These are phyloP conservation scores for Trichoderma brevicompactum DNA, from an alignment of 2,329 filamentous ascomycete genomes.

Conservation along the genomic window DNA sequence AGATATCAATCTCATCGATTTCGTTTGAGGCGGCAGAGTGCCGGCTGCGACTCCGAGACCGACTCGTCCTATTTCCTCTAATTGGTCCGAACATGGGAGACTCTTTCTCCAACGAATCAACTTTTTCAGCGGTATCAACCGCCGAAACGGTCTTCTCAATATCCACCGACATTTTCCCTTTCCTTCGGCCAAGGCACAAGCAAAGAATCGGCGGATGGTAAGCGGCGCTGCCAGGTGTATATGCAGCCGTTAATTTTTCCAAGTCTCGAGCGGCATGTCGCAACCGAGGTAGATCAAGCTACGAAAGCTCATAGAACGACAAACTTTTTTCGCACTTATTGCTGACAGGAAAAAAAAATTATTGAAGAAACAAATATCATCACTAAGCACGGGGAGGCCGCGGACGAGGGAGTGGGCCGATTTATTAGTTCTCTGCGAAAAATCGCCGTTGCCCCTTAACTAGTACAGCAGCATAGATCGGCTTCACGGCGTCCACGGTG, in stretches of 20 bases:
- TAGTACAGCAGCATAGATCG: neutral
- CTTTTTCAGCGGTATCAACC: neutral
- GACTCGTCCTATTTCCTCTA: neutral
- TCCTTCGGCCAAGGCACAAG: neutral
- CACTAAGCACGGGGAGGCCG: neutral
- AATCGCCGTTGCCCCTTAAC: constrained; percentile 2
- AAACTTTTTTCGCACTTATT: neutral
- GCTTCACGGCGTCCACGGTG: neutral
- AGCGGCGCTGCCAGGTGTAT: neutral
- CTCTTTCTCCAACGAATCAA: neutral
- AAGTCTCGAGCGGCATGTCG: neutral
- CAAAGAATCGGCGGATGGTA: neutral
- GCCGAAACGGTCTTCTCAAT: neutral
- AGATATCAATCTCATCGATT: constrained; percentile 37
- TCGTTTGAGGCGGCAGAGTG: constrained; percentile 14
- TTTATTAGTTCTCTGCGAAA: neutral
- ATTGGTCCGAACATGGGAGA: constrained; percentile 1
- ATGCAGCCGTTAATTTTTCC: neutral
- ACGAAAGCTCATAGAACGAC: neutral
- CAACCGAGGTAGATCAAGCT: neutral
- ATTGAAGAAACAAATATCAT: neutral
- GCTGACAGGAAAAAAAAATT: neutral
- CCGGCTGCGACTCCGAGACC: constrained; percentile 20
- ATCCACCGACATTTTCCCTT: neutral
- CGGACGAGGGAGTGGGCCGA: neutral